Evolutionary conservation across 345 rosid genomes (phyloP), one percentile per base, ranked within the genome.

Genomic region (Acer saccharum): DNA sequence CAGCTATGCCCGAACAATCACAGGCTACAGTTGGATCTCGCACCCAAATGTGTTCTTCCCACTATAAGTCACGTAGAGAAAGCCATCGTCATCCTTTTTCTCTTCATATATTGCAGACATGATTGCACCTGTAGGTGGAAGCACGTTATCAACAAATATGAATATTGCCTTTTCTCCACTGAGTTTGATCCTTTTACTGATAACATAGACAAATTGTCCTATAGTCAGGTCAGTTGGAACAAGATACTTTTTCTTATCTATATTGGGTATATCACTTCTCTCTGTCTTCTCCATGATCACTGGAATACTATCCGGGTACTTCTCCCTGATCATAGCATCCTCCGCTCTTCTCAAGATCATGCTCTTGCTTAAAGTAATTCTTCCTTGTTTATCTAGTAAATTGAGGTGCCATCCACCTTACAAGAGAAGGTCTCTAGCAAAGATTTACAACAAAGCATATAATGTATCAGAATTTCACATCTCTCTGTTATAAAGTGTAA

Each of bases 271-370:
- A 69, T 95, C 98, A 71, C 97, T 95, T 86, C 91, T 85, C 87
- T 95, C 98, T 16, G 95, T 97, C 88, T 93, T 91, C 89, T 95
- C 98, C 80, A 95, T 98, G 63, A 95, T 93, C 81, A 95, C 98
- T n/a, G n/a, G n/a, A n/a, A n/a, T n/a, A n/a, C n/a, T n/a, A n/a
- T n/a, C n/a, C n/a, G n/a, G n/a, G n/a, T n/a, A n/a, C n/a, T n/a
- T n/a, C n/a, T n/a, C n/a, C n/a, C n/a, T n/a, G n/a, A n/a, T n/a
- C n/a, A n/a, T n/a, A n/a, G n/a, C n/a, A n/a, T n/a, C n/a, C n/a
- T n/a, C n/a, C n/a, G n/a, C n/a, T n/a, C n/a, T n/a, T n/a, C n/a
- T n/a, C n/a, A n/a, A n/a, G n/a, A n/a, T n/a, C n/a, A n/a, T n/a
- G n/a, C n/a, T n/a, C n/a, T n/a, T n/a, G n/a, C n/a, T n/a, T n/a